Evolutionary conservation across 1,284 basidiomycete species (phyloP).

Genomic region (Rhodotorula sp.): DNA sequence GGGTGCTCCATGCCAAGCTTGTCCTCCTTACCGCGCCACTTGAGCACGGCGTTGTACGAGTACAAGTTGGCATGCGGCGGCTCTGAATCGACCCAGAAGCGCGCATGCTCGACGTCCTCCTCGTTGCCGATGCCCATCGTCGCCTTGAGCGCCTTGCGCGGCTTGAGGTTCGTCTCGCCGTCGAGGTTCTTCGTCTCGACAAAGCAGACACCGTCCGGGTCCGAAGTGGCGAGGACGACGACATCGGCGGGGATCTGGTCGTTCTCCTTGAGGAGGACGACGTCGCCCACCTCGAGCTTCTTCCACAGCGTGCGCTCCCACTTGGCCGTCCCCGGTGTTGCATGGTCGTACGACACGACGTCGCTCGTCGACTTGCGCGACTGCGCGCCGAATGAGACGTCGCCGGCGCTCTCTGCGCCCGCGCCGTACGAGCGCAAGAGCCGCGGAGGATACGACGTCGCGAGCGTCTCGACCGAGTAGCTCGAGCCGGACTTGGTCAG

Average conservation of each 20-base stretch:
- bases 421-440: conserved; percentile 7
- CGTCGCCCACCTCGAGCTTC: conserved; percentile 95
- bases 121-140: conserved; percentile 78
- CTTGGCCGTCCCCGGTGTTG: conserved; percentile 67
- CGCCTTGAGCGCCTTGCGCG: conserved; percentile 72
- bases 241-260: conserved; percentile 96
- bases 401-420: not conserved
- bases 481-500: conserved; percentile 33
- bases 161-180: conserved; percentile 95
- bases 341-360: conserved; percentile 75
- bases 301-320: conserved; percentile 99
- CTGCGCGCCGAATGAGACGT: conserved; percentile 4
- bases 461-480: conserved; percentile 41
- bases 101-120: conserved; percentile 84
- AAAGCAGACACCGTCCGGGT: conserved; percentile 53
- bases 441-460: conserved; percentile 21
- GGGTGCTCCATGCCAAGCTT: conserved; percentile 45
- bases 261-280: conserved; percentile 85
- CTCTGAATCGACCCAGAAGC: conserved; percentile 87
- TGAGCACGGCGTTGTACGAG: conserved; percentile 82
- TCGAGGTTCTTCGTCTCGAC: conserved; percentile 65
- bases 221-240: conserved; percentile 71
- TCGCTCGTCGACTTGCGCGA: conserved; percentile 52
- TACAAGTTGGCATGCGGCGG: conserved; percentile 93
- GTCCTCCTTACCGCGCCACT: conserved; percentile 43